Percentiles rank a stretch among this genome's conserved stretches.
Conservation (phyloP, 75 land plant species). For the Cunninghamia lanceolata region DNA sequence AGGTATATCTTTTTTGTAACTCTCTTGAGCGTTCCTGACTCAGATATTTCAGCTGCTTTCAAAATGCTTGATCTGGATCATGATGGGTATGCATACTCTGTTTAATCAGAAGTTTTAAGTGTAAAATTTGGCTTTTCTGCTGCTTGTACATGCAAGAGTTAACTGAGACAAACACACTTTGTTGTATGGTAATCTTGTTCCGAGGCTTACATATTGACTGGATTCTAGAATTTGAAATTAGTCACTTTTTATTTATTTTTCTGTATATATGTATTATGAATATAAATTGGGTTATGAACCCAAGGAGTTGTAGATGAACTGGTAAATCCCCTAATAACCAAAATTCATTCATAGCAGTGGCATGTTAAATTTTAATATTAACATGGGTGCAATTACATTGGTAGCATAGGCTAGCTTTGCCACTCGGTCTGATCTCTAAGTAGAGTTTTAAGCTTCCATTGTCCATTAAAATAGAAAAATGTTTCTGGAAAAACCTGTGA, state of each 20-base stretch:
- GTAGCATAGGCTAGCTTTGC: neutral
- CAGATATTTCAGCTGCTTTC: constrained; percentile 74
- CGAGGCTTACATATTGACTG: neutral
- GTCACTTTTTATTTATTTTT: neutral
- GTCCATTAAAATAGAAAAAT: neutral
- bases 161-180: neutral
- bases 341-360: neutral
- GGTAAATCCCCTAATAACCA: neutral
- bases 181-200: neutral
- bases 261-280: neutral
- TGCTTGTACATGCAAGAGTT: neutral
- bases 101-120: neutral
- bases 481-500: neutral
- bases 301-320: neutral
- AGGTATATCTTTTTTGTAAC: constrained; percentile 94
- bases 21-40: constrained; percentile 85
- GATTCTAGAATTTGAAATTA: neutral
- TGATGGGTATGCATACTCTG: constrained; percentile 56
- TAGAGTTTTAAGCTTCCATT: neutral
- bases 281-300: neutral
- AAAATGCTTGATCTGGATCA: constrained; percentile 89
- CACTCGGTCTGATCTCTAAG: neutral
- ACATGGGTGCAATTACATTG: neutral
- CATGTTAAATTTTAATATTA: neutral
- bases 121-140: neutral